Conservation (phyloP, 2,329 filamentous ascomycete genomes). For the Trichoderma simmonsii region DNA sequence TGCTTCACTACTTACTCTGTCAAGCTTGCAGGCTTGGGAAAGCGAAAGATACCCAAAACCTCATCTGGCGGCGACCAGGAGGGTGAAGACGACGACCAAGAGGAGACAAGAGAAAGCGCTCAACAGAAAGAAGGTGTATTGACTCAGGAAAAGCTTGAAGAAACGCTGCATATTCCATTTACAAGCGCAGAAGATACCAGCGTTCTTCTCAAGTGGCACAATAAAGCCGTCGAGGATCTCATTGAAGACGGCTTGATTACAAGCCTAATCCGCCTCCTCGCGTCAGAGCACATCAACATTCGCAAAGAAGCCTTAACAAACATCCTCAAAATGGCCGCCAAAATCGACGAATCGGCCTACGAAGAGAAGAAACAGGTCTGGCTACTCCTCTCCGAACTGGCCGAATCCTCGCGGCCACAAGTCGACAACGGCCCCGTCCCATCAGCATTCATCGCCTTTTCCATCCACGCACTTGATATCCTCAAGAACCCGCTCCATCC, state of each 20-base stretch:
- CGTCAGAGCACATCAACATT: slow-evolving; percentile 70
- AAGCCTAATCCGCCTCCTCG: slow-evolving; percentile 70
- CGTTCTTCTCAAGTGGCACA: slow-evolving; percentile 62
- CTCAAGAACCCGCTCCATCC: slow-evolving; percentile 74
- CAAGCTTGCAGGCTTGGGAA: slow-evolving; percentile 25
- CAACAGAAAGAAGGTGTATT: slow-evolving; percentile 24
- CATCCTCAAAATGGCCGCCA: slow-evolving; percentile 62
- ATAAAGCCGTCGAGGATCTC: slow-evolving; percentile 74
- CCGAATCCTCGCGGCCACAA: slow-evolving; percentile 64
- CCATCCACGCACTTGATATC: slow-evolving; percentile 65
- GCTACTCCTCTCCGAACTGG: slow-evolving; percentile 74
- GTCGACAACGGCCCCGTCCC: slow-evolving; percentile 61
- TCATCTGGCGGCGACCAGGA: slow-evolving; percentile 22
- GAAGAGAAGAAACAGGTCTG: slow-evolving; percentile 75
- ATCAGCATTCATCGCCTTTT: slow-evolving; percentile 73
- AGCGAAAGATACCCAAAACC: slow-evolving; percentile 5
- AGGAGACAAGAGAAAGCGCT: not conserved
- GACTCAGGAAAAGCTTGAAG: slow-evolving; percentile 45
- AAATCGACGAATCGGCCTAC: slow-evolving; percentile 65
- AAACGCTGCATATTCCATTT: slow-evolving; percentile 50
- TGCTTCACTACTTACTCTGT: slow-evolving; percentile 29
- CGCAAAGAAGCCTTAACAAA: slow-evolving; percentile 73
- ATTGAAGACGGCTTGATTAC: slow-evolving; percentile 73
- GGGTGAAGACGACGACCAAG: slow-evolving; percentile 14
- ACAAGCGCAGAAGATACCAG: slow-evolving; percentile 48